These are phyloP conservation scores for Xylariaceae sp. DNA, from an alignment of 2,329 filamentous ascomycete genomes.

Conservation along the genomic window DNA sequence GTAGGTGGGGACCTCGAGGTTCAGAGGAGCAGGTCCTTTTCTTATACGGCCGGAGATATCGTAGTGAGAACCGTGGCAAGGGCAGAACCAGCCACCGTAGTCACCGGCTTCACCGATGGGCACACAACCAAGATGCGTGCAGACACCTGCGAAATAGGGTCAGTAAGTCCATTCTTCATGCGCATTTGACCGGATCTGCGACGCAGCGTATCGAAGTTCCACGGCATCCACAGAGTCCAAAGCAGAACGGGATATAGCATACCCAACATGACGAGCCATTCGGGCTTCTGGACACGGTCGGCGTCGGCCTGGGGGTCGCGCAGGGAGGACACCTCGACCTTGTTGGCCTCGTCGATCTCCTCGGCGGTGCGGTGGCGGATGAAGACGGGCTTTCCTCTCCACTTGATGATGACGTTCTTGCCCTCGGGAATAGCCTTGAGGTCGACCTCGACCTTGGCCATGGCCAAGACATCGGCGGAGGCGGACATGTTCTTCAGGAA, in stretches of 20 bases:
- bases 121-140: conserved; percentile 98
- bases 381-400: conserved; percentile 99
- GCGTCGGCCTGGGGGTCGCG: conserved; percentile 87
- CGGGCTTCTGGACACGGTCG: conserved; percentile 94
- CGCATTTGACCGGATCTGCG: background rate
- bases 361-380: conserved; percentile 92
- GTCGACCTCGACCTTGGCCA: conserved; percentile 99
- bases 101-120: conserved; percentile 98
- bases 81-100: conserved; percentile 99
- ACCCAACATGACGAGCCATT: conserved; percentile 99
- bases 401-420: conserved; percentile 99
- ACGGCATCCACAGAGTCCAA: background rate
- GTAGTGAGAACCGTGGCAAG: conserved; percentile 99
- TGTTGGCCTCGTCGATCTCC: conserved; percentile 94
- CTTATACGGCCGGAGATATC: conserved; percentile 98
- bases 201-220: background rate
- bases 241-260: conserved; percentile 32
- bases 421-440: conserved; percentile 90
- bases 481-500: conserved; percentile 99
- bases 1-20: conserved; percentile 91
- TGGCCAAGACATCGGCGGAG: conserved; percentile 94
- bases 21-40: conserved; percentile 94
- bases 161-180: conserved; percentile 15
- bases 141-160: conserved; percentile 62
- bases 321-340: conserved; percentile 73